phyloP scores from a whole-genome alignment of 257 asterid species.

The Solanum bulbocastanum region DNA sequence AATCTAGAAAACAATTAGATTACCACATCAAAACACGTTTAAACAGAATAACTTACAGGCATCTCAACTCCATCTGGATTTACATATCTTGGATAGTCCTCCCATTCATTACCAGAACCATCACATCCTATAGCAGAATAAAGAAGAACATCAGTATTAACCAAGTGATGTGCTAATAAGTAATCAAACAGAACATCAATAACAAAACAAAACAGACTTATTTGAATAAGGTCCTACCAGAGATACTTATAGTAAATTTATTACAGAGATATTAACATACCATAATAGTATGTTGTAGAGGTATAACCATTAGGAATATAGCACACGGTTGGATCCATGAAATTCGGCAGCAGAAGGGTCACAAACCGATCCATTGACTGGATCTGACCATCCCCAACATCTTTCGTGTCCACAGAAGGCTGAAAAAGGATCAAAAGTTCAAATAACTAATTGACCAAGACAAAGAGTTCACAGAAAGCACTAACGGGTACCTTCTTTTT shows the following conservation, averaged over 20 bases:
- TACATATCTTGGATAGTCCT: constrained; percentile 33
- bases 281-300: constrained; percentile 26
- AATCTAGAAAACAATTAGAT: not conserved
- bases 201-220: not conserved
- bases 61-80: constrained; percentile 38
- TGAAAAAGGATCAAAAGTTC: not conserved
- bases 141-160: not conserved
- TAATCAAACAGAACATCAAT: not conserved
- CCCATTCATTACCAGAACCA: constrained; percentile 36
- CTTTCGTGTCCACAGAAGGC: constrained; percentile 29
- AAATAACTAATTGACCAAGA: not conserved
- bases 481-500: constrained; percentile 26
- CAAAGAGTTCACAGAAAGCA: not conserved
- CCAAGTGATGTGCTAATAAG: not conserved
- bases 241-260: not conserved
- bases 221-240: not conserved
- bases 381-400: constrained; percentile 17
- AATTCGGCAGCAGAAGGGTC: constrained; percentile 29
- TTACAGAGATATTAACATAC: not conserved
- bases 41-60: constrained; percentile 19
- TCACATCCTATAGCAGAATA: constrained; percentile 17
- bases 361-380: constrained; percentile 22
- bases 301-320: constrained; percentile 41
- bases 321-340: constrained; percentile 32
- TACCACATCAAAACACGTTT: not conserved